These are phyloP conservation scores for Furcasterigmium sp. DNA, from an alignment of 2,329 filamentous ascomycete species.

Conservation along the genomic window DNA sequence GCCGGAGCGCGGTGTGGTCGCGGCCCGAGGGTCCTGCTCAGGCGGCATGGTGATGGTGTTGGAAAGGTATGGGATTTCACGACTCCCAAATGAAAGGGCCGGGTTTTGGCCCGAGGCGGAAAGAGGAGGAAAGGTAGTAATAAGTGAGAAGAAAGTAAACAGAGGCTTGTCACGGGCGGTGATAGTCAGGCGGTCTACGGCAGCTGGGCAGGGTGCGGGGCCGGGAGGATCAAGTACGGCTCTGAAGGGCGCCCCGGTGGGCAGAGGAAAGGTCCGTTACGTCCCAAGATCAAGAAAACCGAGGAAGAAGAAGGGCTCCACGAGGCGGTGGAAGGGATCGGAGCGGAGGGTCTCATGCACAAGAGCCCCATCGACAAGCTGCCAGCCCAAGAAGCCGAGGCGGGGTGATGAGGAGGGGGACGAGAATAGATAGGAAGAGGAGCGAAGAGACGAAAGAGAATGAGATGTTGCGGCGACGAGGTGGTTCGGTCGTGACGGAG, in stretches of 20 bases:
- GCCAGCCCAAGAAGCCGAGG: constrained; percentile 1
- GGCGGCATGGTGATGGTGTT: background rate
- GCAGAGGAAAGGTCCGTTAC: background rate
- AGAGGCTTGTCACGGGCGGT: background rate
- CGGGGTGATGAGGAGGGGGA: constrained; percentile 1
- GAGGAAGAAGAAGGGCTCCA: background rate
- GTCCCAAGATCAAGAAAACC: background rate
- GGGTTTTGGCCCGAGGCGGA: background rate
- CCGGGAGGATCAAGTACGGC: background rate
- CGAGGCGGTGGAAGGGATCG: constrained; percentile 1
- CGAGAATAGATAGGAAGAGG: constrained; percentile 7
- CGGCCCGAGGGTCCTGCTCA: background rate
- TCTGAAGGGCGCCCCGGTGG: background rate
- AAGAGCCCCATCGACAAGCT: constrained; percentile 7
- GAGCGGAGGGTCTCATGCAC: constrained; percentile 9
- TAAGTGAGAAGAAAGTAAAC: background rate
- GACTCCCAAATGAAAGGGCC: background rate
- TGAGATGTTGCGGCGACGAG: constrained; percentile 12
- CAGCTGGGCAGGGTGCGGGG: background rate
- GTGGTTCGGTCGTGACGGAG: constrained; percentile 13
- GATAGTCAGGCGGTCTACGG: background rate
- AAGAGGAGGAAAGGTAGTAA: background rate
- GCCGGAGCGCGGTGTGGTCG: background rate
- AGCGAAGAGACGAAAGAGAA: constrained; percentile 5
- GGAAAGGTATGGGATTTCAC: too few relatives aligned